Conservation (phyloP, 129 eudicot species). For the Artemisia tridentata region DNA sequence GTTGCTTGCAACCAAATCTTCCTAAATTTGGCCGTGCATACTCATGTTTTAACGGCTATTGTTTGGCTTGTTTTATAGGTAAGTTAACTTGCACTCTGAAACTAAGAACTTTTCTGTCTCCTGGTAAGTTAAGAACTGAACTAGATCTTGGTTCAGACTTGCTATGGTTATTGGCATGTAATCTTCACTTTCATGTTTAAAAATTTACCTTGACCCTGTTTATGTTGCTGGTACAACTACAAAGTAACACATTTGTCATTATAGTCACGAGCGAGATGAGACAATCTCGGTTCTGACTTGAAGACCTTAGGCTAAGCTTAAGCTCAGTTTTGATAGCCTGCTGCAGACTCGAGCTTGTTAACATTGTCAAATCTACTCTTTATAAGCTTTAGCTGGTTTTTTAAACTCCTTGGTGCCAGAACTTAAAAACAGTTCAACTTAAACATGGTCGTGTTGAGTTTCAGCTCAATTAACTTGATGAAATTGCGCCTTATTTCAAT, state of each 20-base stretch:
- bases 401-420: too few relatives aligned
- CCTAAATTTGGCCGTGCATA: background rate
- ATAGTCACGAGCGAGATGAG: background rate
- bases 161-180: conserved; percentile 23
- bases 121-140: conserved; percentile 12
- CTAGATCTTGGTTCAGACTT: conserved; percentile 19
- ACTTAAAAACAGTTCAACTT: too few relatives aligned
- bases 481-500: too few relatives aligned
- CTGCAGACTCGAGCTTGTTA: too few relatives aligned
- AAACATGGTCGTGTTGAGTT: too few relatives aligned
- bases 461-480: too few relatives aligned
- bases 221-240: background rate
- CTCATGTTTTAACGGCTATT: background rate
- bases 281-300: background rate
- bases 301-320: too few relatives aligned
- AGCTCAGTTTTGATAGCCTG: too few relatives aligned
- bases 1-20: conserved; percentile 3
- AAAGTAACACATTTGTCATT: background rate
- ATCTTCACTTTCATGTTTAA: conserved; percentile 20
- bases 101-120: background rate
- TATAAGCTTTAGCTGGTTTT: too few relatives aligned
- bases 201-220: background rate
- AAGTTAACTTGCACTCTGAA: conserved; percentile 22
- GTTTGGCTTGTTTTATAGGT: conserved; percentile 16
- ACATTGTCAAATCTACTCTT: too few relatives aligned